Evolutionary conservation across 2,329 filamentous ascomycete genomes (phyloP).

Genomic region (Cercospora brassicicola): DNA sequence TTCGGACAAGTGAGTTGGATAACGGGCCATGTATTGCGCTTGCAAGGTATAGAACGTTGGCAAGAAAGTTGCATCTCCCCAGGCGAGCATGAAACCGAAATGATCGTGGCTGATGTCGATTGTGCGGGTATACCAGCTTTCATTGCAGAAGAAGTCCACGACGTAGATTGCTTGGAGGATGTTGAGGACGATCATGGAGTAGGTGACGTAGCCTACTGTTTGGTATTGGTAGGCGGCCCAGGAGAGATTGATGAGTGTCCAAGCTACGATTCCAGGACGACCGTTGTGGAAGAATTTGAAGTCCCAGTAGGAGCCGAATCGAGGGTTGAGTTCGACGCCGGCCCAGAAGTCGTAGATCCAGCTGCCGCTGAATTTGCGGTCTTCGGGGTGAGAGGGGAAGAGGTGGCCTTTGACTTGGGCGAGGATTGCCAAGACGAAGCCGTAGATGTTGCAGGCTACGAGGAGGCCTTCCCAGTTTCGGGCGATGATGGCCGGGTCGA

Average conservation of each 20-base stretch:
- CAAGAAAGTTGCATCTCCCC: conserved; percentile 28
- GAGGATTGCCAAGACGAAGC: conserved; percentile 19
- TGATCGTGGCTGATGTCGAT: conserved; percentile 31
- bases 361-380: conserved; percentile 24
- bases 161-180: conserved; percentile 27
- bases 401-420: conserved; percentile 23
- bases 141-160: conserved; percentile 28
- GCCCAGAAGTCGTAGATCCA: conserved; percentile 26
- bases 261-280: conserved; percentile 24
- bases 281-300: conserved; percentile 26
- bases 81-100: conserved; percentile 30
- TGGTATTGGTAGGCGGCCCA: conserved; percentile 27
- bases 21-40: conserved; percentile 27
- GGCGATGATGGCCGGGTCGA: conserved; percentile 22
- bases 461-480: conserved; percentile 26
- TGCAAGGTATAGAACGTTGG: conserved; percentile 28
- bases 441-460: conserved; percentile 23
- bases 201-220: conserved; percentile 19
- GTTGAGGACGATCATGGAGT: conserved; percentile 24
- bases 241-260: conserved; percentile 26
- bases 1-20: conserved; percentile 23
- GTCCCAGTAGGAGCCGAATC: conserved; percentile 20
- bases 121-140: conserved; percentile 26
- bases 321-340: conserved; percentile 25
- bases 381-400: conserved; percentile 20